Evolutionary conservation across 495 filamentous ascomycete species (phyloP).

Genomic region (Symbiotaphrina buchneri): DNA sequence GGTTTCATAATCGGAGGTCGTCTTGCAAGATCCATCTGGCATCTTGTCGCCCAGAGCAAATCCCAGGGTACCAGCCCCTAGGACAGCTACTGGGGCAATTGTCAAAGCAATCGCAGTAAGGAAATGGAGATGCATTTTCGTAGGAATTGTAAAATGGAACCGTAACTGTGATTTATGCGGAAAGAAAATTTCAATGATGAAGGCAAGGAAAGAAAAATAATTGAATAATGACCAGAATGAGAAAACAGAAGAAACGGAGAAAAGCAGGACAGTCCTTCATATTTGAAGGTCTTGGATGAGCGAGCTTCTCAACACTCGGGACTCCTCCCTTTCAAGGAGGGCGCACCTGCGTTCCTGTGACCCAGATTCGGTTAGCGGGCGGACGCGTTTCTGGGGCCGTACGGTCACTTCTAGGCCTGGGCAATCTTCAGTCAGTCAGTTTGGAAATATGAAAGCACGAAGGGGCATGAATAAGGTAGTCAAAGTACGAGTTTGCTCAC

Average conservation of each 20-base stretch:
- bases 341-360: no score
- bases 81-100: conserved; percentile 18
- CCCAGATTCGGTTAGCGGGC: no score
- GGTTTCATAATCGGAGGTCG: conserved; percentile 32
- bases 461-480: no score
- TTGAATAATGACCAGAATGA: conserved; percentile 3
- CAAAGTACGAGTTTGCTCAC: no score
- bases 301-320: no score
- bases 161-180: not conserved
- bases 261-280: no score
- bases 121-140: conserved; percentile 21
- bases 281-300: no score
- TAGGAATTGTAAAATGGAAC: conserved; percentile 3
- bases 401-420: no score
- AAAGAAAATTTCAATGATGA: conserved; percentile 2
- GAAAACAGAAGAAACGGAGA: conserved; percentile 3
- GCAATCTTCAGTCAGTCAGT: no score
- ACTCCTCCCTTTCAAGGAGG: no score
- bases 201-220: conserved; percentile 3
- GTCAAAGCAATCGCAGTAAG: conserved; percentile 19
- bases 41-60: conserved; percentile 26
- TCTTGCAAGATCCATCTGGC: conserved; percentile 20
- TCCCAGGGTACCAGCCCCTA: conserved; percentile 22
- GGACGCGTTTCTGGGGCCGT: no score
- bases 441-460: no score